These are phyloP conservation scores for Ceratobasidium sp. DNA, from an alignment of 1,284 basidiomycete genomes.

Conservation along the genomic window DNA sequence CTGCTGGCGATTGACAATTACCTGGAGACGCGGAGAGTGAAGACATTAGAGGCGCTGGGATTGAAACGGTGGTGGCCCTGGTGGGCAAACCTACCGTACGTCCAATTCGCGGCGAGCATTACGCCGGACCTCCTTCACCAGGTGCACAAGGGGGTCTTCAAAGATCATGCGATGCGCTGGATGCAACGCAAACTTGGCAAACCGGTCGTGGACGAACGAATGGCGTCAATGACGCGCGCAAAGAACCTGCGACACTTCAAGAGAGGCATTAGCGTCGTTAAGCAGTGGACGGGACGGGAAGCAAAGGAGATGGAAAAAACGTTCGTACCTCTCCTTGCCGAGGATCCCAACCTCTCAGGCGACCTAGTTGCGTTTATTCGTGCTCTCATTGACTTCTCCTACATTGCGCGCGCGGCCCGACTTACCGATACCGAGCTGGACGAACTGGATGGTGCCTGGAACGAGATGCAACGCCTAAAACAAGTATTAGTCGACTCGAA, in stretches of 20 bases:
- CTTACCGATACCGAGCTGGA: not conserved
- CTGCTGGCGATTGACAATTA: not conserved
- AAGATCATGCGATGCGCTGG: conserved; percentile 50
- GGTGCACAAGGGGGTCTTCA: conserved; percentile 57
- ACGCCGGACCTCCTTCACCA: conserved; percentile 47
- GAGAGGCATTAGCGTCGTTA: not conserved
- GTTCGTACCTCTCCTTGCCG: not conserved
- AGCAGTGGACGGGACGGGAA: conserved; percentile 15
- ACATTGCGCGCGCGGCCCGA: not conserved
- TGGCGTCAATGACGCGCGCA: conserved; percentile 5
- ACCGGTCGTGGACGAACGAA: not conserved
- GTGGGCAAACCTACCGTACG: conserved; percentile 7
- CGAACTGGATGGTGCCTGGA: not conserved
- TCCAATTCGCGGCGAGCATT: conserved; percentile 51
- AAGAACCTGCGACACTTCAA: too few species aligned
- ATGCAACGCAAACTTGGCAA: not conserved
- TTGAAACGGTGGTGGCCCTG: conserved; percentile 11
- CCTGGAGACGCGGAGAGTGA: not conserved
- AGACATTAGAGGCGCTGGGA: not conserved
- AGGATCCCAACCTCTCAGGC: not conserved
- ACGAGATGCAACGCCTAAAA: not conserved
- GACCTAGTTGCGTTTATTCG: not conserved
- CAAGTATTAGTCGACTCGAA: not conserved
- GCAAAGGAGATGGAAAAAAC: conserved; percentile 11
- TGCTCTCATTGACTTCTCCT: not conserved